Evolutionary conservation across 192 early-diverging fungal genomes (phyloP), one percentile per base, ranked within the genome.

Genomic region (Coemansia guatemalensis): DNA sequence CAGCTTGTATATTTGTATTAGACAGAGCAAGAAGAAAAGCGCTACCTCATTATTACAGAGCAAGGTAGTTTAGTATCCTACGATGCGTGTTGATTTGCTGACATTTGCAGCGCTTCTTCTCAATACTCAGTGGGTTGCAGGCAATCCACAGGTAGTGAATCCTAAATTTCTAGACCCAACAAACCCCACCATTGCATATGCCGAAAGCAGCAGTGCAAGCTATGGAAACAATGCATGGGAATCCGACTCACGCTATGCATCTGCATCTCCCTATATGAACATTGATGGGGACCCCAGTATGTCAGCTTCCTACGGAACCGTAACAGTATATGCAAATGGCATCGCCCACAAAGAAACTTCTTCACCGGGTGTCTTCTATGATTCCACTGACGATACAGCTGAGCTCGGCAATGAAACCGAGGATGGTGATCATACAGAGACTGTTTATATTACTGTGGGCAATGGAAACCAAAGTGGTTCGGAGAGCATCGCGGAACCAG

Each of bases 171-270:
- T 39, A 39, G 35, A 12, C 9, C 11, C 35, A 39, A 39, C 11
- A 39, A 8, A 12, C 9, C 1, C 35, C 1, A 39, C 6, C 11
- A 39, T 11, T 39, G 29, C 6, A 30, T 39, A 11, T 29, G 53
- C 25, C 2, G 17, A 54, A 8, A 53, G 51, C 26, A 49, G 23
- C 48, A 8, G 3, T 30, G 27, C 17, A 26, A 24, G 1, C 18
- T 63, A 32, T 70, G 35, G 35, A 12, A 39, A n/a, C n/a, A n/a
- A 51, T 64, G 60, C 61, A 41, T 63, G 68, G 61, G 68, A 64
- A 41, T 53, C 49, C 4, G 59, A 70, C 49, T 14, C 44, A 7
- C 56, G 22, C 8, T 70, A 70, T 48, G 68, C 68, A 0, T 70
- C 68, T 0, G 68, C 62, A 26, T 70, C 68, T 0, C 68, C 68